Percentiles rank a stretch among this genome's conserved stretches.
These are phyloP conservation scores for Tylopilus subfusipes DNA, from an alignment of 768 basidiomycete species.

Conservation along the genomic window DNA sequence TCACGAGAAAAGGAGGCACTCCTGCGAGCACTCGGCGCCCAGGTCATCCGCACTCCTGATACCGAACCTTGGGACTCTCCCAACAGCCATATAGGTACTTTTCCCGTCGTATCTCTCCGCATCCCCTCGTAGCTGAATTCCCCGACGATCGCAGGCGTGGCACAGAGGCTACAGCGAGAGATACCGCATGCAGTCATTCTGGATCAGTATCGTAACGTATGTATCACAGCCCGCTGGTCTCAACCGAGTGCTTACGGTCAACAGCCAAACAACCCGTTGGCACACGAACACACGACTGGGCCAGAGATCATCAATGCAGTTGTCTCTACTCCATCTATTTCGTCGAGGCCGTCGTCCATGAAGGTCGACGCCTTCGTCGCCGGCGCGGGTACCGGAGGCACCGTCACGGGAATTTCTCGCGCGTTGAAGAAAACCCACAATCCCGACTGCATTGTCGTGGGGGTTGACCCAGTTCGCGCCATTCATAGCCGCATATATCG, in stretches of 20 bases:
- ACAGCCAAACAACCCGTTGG: constrained; percentile 80
- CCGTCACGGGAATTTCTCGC: constrained; percentile 81
- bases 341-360: constrained; percentile 55
- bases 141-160: constrained; percentile 85
- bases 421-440: constrained; percentile 81
- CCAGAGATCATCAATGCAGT: constrained; percentile 88
- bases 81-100: constrained; percentile 88
- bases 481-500: not conserved
- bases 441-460: constrained; percentile 69
- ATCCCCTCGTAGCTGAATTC: constrained; percentile 80
- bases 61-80: constrained; percentile 87
- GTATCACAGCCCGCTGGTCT: constrained; percentile 19
- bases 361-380: constrained; percentile 82
- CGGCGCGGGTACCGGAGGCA: constrained; percentile 93
- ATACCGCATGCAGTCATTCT: constrained; percentile 87
- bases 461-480: constrained; percentile 78
- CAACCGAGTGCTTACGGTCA: not conserved
- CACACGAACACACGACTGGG: constrained; percentile 88
- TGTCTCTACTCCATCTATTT: constrained; percentile 58
- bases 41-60: constrained; percentile 91
- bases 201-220: constrained; percentile 83
- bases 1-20: constrained; percentile 92
- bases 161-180: constrained; percentile 66
- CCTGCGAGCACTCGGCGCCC: constrained; percentile 87
- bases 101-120: constrained; percentile 27